These are phyloP conservation scores for Kodamaea hsintzibuensis DNA, from an alignment of 805 yeast genomes.

Conservation along the genomic window DNA sequence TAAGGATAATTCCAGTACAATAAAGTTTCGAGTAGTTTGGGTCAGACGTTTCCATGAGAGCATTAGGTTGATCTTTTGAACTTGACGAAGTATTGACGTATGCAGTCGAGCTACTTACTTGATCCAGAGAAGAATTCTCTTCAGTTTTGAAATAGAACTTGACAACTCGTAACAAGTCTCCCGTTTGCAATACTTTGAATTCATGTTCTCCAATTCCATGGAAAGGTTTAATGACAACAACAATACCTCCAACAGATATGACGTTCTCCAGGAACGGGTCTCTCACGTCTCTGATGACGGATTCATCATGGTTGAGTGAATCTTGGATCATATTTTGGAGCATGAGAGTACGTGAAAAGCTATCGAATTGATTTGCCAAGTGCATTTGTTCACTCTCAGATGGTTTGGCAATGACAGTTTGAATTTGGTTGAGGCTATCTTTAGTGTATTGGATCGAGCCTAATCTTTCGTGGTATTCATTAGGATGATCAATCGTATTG, in stretches of 20 bases:
- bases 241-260: conserved; percentile 28
- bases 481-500: neutral
- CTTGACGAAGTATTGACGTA: conserved; percentile 4
- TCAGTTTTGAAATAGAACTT: conserved; percentile 22
- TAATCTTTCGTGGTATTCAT: conserved; percentile 8
- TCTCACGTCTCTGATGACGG: conserved; percentile 22
- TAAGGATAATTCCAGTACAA: conserved; percentile 34
- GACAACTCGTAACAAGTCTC: conserved; percentile 32
- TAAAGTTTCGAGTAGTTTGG: conserved; percentile 20
- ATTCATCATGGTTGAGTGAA: conserved; percentile 14
- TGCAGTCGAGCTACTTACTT: neutral
- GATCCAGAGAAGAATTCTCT: neutral
- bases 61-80: conserved; percentile 3
- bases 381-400: conserved; percentile 15
- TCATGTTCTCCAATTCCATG: conserved; percentile 19
- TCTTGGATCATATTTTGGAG: conserved; percentile 23
- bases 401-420: conserved; percentile 17
- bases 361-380: conserved; percentile 21
- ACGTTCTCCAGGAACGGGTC: conserved; percentile 30
- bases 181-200: conserved; percentile 26
- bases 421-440: conserved; percentile 6
- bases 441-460: conserved; percentile 7
- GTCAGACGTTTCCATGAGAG: conserved; percentile 16
- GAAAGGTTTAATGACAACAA: conserved; percentile 33
- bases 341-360: conserved; percentile 28